Conservation (phyloP, 768 basidiomycete species). For the Cyclocybe cylindracea region DNA sequence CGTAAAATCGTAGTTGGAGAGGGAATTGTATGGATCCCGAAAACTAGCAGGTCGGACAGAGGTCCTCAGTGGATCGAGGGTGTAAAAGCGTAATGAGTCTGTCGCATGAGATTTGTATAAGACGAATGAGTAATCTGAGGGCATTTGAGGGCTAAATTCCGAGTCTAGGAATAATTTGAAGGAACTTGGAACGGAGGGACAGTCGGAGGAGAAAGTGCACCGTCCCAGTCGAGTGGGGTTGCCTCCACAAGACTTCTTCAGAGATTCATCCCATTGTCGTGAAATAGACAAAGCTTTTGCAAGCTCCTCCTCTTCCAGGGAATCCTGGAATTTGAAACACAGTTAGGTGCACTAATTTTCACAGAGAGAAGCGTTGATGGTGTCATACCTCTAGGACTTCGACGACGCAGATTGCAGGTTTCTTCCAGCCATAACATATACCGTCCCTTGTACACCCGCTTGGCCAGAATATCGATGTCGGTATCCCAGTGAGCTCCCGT, state of each 20-base stretch:
- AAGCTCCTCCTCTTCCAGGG: slow-evolving; percentile 1
- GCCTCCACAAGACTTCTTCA: slow-evolving; percentile 27
- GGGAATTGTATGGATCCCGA: slow-evolving; percentile 23
- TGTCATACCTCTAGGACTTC: slow-evolving; percentile 41
- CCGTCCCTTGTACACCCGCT: slow-evolving; percentile 39
- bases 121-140: slow-evolving; percentile 14
- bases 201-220: slow-evolving; percentile 23
- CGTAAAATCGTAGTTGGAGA: slow-evolving; percentile 42
- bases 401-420: slow-evolving; percentile 49
- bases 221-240: slow-evolving; percentile 34
- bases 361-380: not conserved
- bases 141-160: not conserved
- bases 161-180: slow-evolving; percentile 10
- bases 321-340: not conserved
- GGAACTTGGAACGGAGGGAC: slow-evolving; percentile 11
- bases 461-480: slow-evolving; percentile 60
- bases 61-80: slow-evolving; percentile 39
- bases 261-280: slow-evolving; percentile 23
- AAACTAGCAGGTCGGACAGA: slow-evolving; percentile 4
- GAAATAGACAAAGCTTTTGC: slow-evolving; percentile 8
- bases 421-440: slow-evolving; percentile 61
- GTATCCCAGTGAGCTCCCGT: slow-evolving; percentile 8
- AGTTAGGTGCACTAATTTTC: not conserved
- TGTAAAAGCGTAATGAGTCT: slow-evolving; percentile 64
- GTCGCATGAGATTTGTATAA: slow-evolving; percentile 17